Percentiles rank a stretch among this genome's conserved stretches.
Conservation (phyloP, 2,329 filamentous ascomycete genomes). For the Ascochyta fabae region DNA sequence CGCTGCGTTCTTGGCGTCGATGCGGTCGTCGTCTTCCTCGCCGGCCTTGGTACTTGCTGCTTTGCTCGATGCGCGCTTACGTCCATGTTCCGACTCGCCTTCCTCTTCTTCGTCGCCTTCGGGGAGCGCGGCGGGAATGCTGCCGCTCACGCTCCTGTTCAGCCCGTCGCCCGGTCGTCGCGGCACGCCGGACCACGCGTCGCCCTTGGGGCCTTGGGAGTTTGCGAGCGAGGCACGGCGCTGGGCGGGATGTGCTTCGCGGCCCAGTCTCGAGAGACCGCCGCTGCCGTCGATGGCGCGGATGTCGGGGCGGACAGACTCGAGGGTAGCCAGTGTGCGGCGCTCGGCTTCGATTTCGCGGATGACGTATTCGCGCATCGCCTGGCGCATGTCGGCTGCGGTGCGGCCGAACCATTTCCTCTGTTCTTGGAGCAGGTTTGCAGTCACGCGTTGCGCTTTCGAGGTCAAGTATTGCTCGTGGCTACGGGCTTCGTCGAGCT, state of each 20-base stretch:
- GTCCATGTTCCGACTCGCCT: slow-evolving; percentile 55
- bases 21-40: slow-evolving; percentile 89
- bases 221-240: slow-evolving; percentile 80
- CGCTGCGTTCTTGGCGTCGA: slow-evolving; percentile 95
- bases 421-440: slow-evolving; percentile 86
- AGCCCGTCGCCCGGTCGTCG: slow-evolving; percentile 76
- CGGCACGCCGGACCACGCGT: slow-evolving; percentile 95
- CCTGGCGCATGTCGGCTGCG: slow-evolving; percentile 78
- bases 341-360: slow-evolving; percentile 96
- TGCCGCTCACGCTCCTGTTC: slow-evolving; percentile 77
- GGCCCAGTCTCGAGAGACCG: slow-evolving; percentile 85
- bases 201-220: slow-evolving; percentile 95
- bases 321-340: slow-evolving; percentile 88
- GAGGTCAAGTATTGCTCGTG: slow-evolving; percentile 81
- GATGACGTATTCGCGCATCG: slow-evolving; percentile 89
- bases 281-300: slow-evolving; percentile 90
- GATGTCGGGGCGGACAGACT: slow-evolving; percentile 91
- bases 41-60: slow-evolving; percentile 64
- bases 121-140: slow-evolving; percentile 63
- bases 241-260: slow-evolving; percentile 79
- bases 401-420: slow-evolving; percentile 91
- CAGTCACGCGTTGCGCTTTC: slow-evolving; percentile 88
- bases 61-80: slow-evolving; percentile 57
- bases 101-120: slow-evolving; percentile 67
- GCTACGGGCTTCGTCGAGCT: slow-evolving; percentile 84